Evolutionary conservation across 2,329 filamentous ascomycete genomes (phyloP), one percentile per base, ranked within the genome.

Genomic region (Graphilbum sp.): DNA sequence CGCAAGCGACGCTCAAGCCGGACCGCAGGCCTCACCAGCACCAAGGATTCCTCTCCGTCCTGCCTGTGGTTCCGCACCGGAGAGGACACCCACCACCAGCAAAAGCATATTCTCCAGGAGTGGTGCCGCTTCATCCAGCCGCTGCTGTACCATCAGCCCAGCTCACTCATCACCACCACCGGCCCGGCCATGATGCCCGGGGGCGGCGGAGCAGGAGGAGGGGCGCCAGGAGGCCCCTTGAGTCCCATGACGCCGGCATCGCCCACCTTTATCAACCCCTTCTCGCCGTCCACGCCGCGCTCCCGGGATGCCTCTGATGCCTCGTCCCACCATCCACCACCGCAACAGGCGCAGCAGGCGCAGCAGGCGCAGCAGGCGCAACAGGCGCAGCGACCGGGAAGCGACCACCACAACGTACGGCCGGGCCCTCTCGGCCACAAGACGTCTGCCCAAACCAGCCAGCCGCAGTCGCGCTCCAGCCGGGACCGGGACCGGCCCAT

Each of bases 1-100:
- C 67, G 71, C 39, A 79, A 77, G 48, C 67, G 75, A 36, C 64
- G 75, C 42, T 79, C 75, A 34, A 79, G 74, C 46, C 64, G 74
- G 43, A 70, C 75, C 4, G 66, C 69, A 4, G 69, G 69, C 3
- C 57, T 79, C 18, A 66, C 65, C 10, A 53, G 59, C 7, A 63
- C 56, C 41, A 73, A 67, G 49, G 67, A 73, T 15, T 55, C 62
- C 2, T 53, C 57, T 9, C 56, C 63, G 3, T 62, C 58, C 9
- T 65, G 63, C 0, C 52, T 79, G 3, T 67, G 67, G 56, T 78
- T 79, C 44, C 69, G 75, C 24, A 57, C 63, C 0, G 57, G 64
- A 5, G 69, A 76, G 16, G 68, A 74, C 39, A 32, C 19, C 30
- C 30, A 39, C 20, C 37, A 44, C 17, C 20, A 11, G 17, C 25